A percentile compares a stretch with the other conserved stretches of the same genome.
phyloP scores from a whole-genome alignment of 805 yeast species.

The Priceomyces castillae region DNA sequence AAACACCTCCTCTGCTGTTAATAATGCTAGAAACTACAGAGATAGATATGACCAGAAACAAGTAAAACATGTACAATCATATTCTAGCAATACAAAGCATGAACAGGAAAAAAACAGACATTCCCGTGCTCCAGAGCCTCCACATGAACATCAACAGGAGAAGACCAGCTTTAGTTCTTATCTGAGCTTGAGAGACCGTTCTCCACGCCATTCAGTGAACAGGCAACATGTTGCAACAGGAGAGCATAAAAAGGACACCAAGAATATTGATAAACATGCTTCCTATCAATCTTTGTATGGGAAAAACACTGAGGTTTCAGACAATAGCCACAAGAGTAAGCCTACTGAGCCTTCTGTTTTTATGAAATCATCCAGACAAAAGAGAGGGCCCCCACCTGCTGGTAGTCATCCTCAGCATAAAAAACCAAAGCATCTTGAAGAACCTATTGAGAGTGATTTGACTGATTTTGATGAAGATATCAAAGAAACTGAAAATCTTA shows the following conservation, averaged over 20 bases:
- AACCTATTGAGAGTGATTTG: constrained; percentile 21
- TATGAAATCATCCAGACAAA: constrained; percentile 4
- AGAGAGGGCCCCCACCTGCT: not conserved
- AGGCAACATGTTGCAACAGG: not conserved
- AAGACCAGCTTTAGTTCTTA: not conserved
- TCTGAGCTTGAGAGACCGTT: constrained; percentile 8
- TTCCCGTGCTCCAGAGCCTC: not conserved
- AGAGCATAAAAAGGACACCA: not conserved
- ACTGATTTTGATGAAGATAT: constrained; percentile 23
- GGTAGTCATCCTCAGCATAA: not conserved
- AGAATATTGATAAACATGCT: not conserved
- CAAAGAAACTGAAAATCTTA: constrained; percentile 10
- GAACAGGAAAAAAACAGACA: not conserved
- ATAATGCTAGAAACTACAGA: not conserved
- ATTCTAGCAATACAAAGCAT: not conserved
- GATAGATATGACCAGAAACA: not conserved
- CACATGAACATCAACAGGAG: not conserved
- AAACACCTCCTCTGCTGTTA: not conserved
- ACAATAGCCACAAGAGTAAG: not conserved
- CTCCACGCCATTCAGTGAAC: constrained; percentile 2
- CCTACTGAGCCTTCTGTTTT: constrained; percentile 1
- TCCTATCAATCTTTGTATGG: not conserved
- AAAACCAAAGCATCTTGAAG: constrained; percentile 6
- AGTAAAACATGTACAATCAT: not conserved
- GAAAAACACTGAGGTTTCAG: not conserved